A percentile compares a stretch with the other conserved stretches of the same genome.
Conservation (phyloP, 2,329 filamentous ascomycete species). For the Sphaerulina vaccinii region DNA sequence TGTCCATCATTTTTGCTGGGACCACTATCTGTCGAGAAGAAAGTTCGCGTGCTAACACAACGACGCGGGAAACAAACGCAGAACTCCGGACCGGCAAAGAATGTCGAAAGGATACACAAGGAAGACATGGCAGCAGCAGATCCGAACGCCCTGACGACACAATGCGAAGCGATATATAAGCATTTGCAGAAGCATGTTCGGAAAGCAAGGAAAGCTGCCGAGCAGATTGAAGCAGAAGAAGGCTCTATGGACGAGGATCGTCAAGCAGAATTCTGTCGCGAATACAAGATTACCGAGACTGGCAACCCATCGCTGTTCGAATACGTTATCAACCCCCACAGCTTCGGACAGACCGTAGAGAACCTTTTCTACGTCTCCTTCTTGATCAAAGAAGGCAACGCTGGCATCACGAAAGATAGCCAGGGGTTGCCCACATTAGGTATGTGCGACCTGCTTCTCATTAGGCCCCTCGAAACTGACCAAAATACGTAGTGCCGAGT, state of each 20-base stretch:
- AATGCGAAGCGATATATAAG: conserved; percentile 72
- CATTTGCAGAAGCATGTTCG: conserved; percentile 52
- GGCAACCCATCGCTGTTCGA: conserved; percentile 77
- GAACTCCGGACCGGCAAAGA: conserved; percentile 64
- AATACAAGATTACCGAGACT: conserved; percentile 63
- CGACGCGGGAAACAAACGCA: conserved; percentile 69
- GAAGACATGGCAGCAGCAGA: conserved; percentile 74
- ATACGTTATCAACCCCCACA: conserved; percentile 85
- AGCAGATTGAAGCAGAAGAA: conserved; percentile 29
- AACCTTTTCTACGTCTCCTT: conserved; percentile 98
- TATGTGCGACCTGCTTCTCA: conserved; percentile 44
- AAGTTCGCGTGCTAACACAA: conserved; percentile 67
- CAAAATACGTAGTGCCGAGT: conserved; percentile 40
- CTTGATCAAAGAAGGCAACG: conserved; percentile 79
- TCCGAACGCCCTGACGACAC: conserved; percentile 72
- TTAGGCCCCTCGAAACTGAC: conserved; percentile 15
- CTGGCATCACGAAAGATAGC: conserved; percentile 71
- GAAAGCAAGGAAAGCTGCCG: conserved; percentile 28
- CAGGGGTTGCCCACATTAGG: conserved; percentile 74
- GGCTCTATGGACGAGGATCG: conserved; percentile 40
- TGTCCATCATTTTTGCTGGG: conserved; percentile 83
- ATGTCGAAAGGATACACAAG: conserved; percentile 73
- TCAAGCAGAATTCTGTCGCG: conserved; percentile 57
- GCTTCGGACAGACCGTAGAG: conserved; percentile 92
- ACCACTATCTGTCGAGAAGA: conserved; percentile 85